Evolutionary conservation across 345 rosid species (phyloP).

Genomic region (Eucalyptus tenuipes): DNA sequence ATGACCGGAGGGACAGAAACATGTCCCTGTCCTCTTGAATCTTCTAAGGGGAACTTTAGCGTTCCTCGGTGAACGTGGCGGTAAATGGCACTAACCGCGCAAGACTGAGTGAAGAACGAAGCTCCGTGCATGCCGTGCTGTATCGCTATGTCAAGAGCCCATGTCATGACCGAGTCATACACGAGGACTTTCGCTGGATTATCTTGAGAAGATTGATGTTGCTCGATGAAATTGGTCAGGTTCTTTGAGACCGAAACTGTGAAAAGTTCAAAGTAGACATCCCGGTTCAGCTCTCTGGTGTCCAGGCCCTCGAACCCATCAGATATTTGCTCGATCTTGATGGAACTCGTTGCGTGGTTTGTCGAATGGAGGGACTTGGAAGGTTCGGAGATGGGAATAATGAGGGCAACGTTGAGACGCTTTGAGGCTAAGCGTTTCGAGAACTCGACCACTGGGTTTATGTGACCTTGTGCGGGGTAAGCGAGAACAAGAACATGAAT

Average conservation of each 20-base stretch:
- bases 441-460: conserved; percentile 15
- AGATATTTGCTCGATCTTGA: not conserved
- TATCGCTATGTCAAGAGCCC: conserved; percentile 13
- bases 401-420: conserved; percentile 4
- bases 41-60: not conserved
- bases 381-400: not conserved
- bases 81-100: conserved; percentile 4
- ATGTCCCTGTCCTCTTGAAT: not conserved
- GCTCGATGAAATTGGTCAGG: not conserved
- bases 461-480: conserved; percentile 4
- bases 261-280: not conserved
- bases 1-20: not conserved
- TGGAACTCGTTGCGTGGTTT: not conserved
- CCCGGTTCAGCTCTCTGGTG: not conserved
- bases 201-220: not conserved
- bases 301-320: conserved; percentile 3
- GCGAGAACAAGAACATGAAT: conserved; percentile 2
- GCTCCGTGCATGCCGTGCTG: not conserved
- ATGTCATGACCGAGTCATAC: conserved; percentile 9
- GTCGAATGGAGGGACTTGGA: not conserved
- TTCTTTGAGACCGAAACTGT: not conserved
- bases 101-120: conserved; percentile 9
- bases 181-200: not conserved
- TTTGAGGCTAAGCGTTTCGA: conserved; percentile 11
- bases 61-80: not conserved